Conservation (phyloP, 352 stramenopile genomes). For the Halophytophthora batemanensis region DNA sequence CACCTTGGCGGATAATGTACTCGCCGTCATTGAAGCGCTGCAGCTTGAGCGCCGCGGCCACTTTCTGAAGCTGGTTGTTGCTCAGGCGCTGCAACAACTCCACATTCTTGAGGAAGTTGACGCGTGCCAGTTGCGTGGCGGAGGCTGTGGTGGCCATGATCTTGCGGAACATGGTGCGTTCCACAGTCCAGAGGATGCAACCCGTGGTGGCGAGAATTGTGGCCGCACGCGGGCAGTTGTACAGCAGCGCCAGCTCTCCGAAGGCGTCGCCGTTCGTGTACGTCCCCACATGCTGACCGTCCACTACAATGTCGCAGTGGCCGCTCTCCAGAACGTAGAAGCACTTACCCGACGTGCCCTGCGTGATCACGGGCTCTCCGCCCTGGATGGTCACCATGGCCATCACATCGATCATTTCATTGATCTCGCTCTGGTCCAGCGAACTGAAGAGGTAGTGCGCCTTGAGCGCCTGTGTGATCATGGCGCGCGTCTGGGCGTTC, state of each 20-base stretch:
- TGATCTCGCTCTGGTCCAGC: conserved; percentile 66
- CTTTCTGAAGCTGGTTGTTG: conserved; percentile 83
- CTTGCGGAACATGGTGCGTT: conserved; percentile 84
- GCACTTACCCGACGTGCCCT: conserved; percentile 85
- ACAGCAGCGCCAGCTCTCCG: conserved; percentile 96
- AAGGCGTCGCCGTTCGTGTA: conserved; percentile 88
- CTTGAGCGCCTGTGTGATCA: conserved; percentile 81
- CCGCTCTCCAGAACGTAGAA: conserved; percentile 95
- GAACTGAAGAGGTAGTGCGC: conserved; percentile 82
- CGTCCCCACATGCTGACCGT: conserved; percentile 70
- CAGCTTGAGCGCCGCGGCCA: conserved; percentile 81
- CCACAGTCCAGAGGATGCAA: conserved; percentile 91
- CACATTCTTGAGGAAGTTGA: conserved; percentile 94
- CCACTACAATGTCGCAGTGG: conserved; percentile 81
- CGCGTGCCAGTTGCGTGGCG: conserved; percentile 64
- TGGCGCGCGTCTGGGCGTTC: conserved; percentile 63
- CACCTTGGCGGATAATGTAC: conserved; percentile 93
- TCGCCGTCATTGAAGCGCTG: conserved; percentile 87
- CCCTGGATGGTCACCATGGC: conserved; percentile 64
- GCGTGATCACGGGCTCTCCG: conserved; percentile 67
- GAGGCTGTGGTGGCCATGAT: conserved; percentile 81
- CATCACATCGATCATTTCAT: conserved; percentile 87
- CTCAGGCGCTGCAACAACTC: conserved; percentile 89
- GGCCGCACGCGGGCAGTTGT: conserved; percentile 94
- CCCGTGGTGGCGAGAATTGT: conserved; percentile 88